A percentile compares a stretch with the other conserved stretches of the same genome.
These are phyloP conservation scores for Mucor lusitanicus DNA, from an alignment of 371 early-diverging fungal genomes.

Conservation along the genomic window DNA sequence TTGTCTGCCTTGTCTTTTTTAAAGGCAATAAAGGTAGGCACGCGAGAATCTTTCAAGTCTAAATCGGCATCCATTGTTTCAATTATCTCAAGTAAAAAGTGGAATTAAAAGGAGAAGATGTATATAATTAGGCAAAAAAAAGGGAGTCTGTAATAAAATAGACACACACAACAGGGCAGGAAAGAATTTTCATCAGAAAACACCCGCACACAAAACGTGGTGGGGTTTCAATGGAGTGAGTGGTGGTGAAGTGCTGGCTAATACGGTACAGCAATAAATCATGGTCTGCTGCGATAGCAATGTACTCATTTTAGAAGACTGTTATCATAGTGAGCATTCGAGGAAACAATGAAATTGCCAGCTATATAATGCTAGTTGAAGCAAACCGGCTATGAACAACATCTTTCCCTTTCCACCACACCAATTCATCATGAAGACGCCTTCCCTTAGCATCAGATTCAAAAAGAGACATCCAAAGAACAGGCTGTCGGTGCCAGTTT, in stretches of 20 bases:
- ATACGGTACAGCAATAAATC: too few species aligned
- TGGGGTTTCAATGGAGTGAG: neutral
- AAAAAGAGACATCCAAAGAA: neutral
- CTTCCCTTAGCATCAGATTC: neutral
- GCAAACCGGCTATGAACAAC: neutral
- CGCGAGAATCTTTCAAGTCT: slow-evolving; percentile 7
- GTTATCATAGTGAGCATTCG: neutral
- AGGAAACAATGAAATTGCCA: neutral
- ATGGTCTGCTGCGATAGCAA: too few species aligned
- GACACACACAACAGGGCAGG: neutral
- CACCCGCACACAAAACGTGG: neutral
- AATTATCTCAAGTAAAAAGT: neutral
- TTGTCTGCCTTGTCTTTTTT: neutral
- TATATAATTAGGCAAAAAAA: neutral
- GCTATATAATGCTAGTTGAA: neutral
- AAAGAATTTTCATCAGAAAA: neutral
- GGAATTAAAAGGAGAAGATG: neutral
- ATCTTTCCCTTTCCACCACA: neutral
- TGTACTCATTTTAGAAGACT: neutral
- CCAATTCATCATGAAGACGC: neutral
- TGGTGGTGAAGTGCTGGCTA: neutral
- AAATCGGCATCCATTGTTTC: neutral
- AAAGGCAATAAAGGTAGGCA: slow-evolving; percentile 18
- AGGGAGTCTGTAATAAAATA: neutral
- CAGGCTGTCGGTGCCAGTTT: neutral